Evolutionary conservation across 345 rosid species (phyloP).

Genomic region (Raphanus sativus): DNA sequence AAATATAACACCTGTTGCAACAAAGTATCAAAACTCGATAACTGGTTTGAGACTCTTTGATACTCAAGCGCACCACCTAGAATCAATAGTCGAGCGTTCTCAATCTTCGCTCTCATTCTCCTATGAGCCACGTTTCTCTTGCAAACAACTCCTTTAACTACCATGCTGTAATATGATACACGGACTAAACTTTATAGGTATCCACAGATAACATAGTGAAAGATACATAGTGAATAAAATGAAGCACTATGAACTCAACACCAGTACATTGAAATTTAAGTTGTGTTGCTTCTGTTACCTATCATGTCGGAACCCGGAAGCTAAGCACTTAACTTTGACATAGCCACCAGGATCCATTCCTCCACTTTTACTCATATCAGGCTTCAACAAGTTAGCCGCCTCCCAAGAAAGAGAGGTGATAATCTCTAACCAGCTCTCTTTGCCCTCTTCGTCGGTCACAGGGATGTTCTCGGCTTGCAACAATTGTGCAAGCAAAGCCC

Average conservation of each 20-base stretch:
- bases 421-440: conserved; percentile 86
- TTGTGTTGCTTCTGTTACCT: conserved; percentile 56
- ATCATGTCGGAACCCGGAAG: conserved; percentile 75
- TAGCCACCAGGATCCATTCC: conserved; percentile 99
- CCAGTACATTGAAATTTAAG: neutral
- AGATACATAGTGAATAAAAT: neutral
- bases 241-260: conserved; percentile 2
- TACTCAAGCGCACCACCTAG: conserved; percentile 97
- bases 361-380: conserved; percentile 90
- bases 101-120: conserved; percentile 81
- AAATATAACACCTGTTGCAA: conserved; percentile 73
- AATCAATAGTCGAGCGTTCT: conserved; percentile 83
- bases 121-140: conserved; percentile 98
- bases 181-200: conserved; percentile 15
- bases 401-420: conserved; percentile 95
- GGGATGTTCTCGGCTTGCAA: conserved; percentile 85
- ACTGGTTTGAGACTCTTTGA: conserved; percentile 84
- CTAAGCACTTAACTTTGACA: conserved; percentile 96
- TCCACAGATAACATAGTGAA: conserved; percentile 11
- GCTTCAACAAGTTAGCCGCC: conserved; percentile 90
- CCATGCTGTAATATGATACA: conserved; percentile 55
- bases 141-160: conserved; percentile 94
- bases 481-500: conserved; percentile 89
- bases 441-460: conserved; percentile 58
- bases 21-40: conserved; percentile 92